These are phyloP conservation scores for Candida ulmi DNA, from an alignment of 805 yeast genomes.

Conservation along the genomic window DNA sequence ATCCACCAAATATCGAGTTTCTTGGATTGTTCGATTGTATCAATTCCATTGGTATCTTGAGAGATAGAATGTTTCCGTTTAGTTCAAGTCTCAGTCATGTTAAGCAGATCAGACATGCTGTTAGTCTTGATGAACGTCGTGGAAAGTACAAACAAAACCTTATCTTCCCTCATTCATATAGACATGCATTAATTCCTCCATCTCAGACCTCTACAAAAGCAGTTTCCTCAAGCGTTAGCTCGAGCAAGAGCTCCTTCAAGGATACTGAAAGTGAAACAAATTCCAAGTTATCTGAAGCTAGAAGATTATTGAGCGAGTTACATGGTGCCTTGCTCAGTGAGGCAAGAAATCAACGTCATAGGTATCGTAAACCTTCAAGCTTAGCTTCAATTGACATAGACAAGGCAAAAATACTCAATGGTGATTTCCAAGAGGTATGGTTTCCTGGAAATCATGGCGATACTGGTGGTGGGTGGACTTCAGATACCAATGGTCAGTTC, in stretches of 20 bases:
- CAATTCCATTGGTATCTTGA: slow-evolving; percentile 56
- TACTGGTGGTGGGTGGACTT: slow-evolving; percentile 63
- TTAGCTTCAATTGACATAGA: slow-evolving; percentile 11
- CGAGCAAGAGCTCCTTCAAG: not conserved
- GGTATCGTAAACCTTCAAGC: slow-evolving; percentile 2
- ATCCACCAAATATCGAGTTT: slow-evolving; percentile 41
- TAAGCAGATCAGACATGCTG: slow-evolving; percentile 59
- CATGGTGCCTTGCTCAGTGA: slow-evolving; percentile 6
- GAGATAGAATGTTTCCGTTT: slow-evolving; percentile 55
- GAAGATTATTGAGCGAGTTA: slow-evolving; percentile 10
- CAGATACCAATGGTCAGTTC: slow-evolving; percentile 37
- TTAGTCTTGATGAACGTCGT: slow-evolving; percentile 62
- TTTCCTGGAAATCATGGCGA: slow-evolving; percentile 69
- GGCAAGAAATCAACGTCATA: not conserved
- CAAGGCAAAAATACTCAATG: slow-evolving; percentile 20
- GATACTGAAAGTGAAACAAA: slow-evolving; percentile 1
- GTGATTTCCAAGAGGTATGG: slow-evolving; percentile 50
- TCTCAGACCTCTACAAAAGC: not conserved
- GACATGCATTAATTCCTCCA: slow-evolving; percentile 24
- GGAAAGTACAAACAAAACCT: slow-evolving; percentile 56
- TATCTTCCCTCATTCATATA: slow-evolving; percentile 38
- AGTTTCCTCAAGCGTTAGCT: not conserved
- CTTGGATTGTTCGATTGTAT: slow-evolving; percentile 70
- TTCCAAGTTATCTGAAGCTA: slow-evolving; percentile 9
- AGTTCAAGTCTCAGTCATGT: slow-evolving; percentile 46